A percentile compares a stretch with the other conserved stretches of the same genome.
Evolutionary conservation across 1,284 basidiomycete genomes (phyloP).

Genomic region (Sanguinoderma infundibulare): DNA sequence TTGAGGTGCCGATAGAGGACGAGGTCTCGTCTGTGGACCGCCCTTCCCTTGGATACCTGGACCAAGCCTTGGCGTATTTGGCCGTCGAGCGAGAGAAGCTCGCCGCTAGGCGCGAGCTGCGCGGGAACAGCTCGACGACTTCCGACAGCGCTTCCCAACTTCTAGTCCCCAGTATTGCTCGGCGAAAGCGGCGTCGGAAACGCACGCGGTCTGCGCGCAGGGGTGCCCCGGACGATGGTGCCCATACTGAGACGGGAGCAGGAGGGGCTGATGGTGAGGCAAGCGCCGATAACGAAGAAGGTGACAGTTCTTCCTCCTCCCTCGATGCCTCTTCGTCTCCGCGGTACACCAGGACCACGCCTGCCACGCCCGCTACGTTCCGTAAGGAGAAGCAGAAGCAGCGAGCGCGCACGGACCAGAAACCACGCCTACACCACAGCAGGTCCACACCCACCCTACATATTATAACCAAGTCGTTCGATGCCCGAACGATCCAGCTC

Average conservation of each 20-base stretch:
- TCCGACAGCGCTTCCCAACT: constrained; percentile 41
- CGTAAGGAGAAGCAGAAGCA: constrained; percentile 31
- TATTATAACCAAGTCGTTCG: constrained; percentile 42
- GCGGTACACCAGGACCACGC: constrained; percentile 41
- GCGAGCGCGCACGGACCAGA: constrained; percentile 18
- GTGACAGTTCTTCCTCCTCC: constrained; percentile 24
- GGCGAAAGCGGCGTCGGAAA: constrained; percentile 57
- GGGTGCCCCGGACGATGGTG: constrained; percentile 27
- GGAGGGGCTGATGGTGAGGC: constrained; percentile 24
- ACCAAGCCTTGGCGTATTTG: constrained; percentile 67
- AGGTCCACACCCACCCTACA: constrained; percentile 48
- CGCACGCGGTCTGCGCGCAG: constrained; percentile 36
- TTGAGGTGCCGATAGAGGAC: constrained; percentile 30
- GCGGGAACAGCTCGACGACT: constrained; percentile 39
- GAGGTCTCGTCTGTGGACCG: constrained; percentile 36
- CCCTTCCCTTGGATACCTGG: constrained; percentile 67
- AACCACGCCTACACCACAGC: constrained; percentile 42
- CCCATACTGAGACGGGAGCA: constrained; percentile 14
- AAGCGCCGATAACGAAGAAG: constrained; percentile 31
- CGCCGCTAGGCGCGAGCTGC: constrained; percentile 44
- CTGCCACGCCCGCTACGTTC: constrained; percentile 38
- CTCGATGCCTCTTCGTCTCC: constrained; percentile 41
- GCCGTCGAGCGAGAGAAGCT: constrained; percentile 65
- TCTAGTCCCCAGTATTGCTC: constrained; percentile 19
- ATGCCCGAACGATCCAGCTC: constrained; percentile 55